Percentiles rank a stretch among this genome's conserved stretches.
Conservation (phyloP, 495 filamentous ascomycete genomes). For the Penicillium cinerascens region DNA sequence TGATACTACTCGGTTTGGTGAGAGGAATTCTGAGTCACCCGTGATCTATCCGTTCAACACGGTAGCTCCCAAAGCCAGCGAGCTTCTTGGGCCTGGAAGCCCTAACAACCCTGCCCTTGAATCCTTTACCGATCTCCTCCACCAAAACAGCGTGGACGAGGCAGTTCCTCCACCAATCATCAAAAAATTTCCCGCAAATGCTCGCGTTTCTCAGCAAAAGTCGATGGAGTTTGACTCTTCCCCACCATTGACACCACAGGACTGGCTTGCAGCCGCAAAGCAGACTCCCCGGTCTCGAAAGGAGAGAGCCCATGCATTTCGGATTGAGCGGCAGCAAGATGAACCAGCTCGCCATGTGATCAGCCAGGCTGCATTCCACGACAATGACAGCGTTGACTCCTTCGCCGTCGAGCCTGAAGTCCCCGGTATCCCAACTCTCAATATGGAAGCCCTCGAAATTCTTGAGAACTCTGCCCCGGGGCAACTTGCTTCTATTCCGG, state of each 20-base stretch:
- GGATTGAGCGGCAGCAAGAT: slow-evolving; percentile 5
- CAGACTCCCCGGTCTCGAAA: slow-evolving; percentile 22
- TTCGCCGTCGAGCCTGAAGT: slow-evolving; percentile 22
- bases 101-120: slow-evolving; percentile 23
- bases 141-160: slow-evolving; percentile 16
- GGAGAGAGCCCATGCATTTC: slow-evolving; percentile 4
- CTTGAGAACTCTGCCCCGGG: slow-evolving; percentile 13
- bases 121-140: slow-evolving; percentile 21
- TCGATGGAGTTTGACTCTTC: slow-evolving; percentile 13
- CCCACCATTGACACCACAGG: slow-evolving; percentile 37
- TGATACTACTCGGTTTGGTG: slow-evolving; percentile 27
- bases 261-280: slow-evolving; percentile 44
- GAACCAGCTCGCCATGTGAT: slow-evolving; percentile 14
- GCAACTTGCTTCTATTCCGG: slow-evolving; percentile 3
- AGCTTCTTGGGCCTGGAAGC: slow-evolving; percentile 23
- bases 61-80: slow-evolving; percentile 27
- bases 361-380: slow-evolving; percentile 18
- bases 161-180: slow-evolving; percentile 23
- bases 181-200: slow-evolving; percentile 19
- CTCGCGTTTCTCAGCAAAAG: slow-evolving; percentile 2
- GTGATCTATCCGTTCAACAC: slow-evolving; percentile 33
- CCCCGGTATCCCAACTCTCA: slow-evolving; percentile 33
- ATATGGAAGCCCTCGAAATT: slow-evolving; percentile 22
- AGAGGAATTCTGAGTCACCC: slow-evolving; percentile 22
- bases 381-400: slow-evolving; percentile 31